Evolutionary conservation across 176 grass and related monocot genomes (phyloP).

Genomic region (Puya raimondii): DNA sequence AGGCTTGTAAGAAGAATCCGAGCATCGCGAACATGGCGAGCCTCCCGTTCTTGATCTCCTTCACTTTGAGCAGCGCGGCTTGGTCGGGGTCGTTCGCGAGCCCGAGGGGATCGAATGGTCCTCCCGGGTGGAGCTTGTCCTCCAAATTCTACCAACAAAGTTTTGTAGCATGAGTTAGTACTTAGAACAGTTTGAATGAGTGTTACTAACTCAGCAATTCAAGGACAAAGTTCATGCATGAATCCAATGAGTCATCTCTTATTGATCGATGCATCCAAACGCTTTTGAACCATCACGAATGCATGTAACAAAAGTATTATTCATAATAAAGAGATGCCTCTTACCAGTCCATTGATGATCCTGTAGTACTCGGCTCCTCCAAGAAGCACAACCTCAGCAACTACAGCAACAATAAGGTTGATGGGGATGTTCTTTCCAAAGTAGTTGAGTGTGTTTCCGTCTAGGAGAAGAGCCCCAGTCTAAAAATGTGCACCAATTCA

Average conservation of each 20-base stretch:
- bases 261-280: too few species aligned
- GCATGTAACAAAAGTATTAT: too few species aligned
- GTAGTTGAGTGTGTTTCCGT: constrained; percentile 94
- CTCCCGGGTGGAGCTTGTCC: constrained; percentile 85
- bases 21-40: constrained; percentile 97
- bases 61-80: constrained; percentile 86
- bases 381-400: constrained; percentile 71
- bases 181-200: too few species aligned
- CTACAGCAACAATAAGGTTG: constrained; percentile 68
- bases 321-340: neutral
- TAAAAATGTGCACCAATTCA: constrained; percentile 15
- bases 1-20: constrained; percentile 94
- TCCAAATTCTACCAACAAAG: constrained; percentile 50
- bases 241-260: too few species aligned
- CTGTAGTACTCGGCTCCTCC: constrained; percentile 96
- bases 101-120: constrained; percentile 81
- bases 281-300: too few species aligned
- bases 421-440: constrained; percentile 96
- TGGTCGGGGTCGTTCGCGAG: constrained; percentile 79
- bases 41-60: constrained; percentile 98
- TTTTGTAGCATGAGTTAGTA: neutral
- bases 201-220: too few species aligned
- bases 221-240: too few species aligned
- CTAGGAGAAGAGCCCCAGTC: constrained; percentile 89
- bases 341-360: constrained; percentile 85